A percentile compares a stretch with the other conserved stretches of the same genome.
These are phyloP conservation scores for Nigrograna mackinnonii DNA, from an alignment of 2,329 filamentous ascomycete genomes.

Conservation along the genomic window DNA sequence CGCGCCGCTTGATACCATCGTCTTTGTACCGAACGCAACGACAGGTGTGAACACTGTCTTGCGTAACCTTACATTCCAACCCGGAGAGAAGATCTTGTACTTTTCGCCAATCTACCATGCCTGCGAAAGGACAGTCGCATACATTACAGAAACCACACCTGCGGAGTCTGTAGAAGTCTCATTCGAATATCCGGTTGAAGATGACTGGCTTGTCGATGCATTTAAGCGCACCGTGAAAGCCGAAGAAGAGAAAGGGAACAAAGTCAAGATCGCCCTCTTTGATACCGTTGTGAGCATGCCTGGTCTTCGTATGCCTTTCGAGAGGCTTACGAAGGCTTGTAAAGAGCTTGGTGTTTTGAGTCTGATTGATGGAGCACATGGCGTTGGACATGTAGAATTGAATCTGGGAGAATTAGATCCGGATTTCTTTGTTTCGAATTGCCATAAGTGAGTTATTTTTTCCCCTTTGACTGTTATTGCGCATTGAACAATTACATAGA, in stretches of 20 bases:
- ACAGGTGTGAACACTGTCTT: constrained; percentile 77
- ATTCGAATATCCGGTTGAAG: constrained; percentile 70
- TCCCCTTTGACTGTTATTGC: constrained; percentile 2
- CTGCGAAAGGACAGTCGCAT: constrained; percentile 74
- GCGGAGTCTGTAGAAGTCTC: constrained; percentile 58
- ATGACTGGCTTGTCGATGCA: constrained; percentile 64
- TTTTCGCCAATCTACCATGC: constrained; percentile 80
- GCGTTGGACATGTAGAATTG: constrained; percentile 76
- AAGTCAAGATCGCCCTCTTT: constrained; percentile 71
- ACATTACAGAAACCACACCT: constrained; percentile 68
- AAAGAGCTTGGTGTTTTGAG: constrained; percentile 69
- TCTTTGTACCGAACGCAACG: constrained; percentile 83
- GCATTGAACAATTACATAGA: constrained; percentile 38
- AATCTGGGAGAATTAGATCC: constrained; percentile 69
- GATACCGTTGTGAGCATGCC: constrained; percentile 82
- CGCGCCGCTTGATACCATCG: constrained; percentile 66
- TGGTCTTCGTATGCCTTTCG: constrained; percentile 79
- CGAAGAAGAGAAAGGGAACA: constrained; percentile 60
- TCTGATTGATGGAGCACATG: constrained; percentile 83
- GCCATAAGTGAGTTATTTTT: constrained; percentile 39
- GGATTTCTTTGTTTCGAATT: constrained; percentile 87
- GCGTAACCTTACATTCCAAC: constrained; percentile 70
- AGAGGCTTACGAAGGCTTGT: constrained; percentile 67
- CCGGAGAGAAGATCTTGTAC: constrained; percentile 76
- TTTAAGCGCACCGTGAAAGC: constrained; percentile 64